Conservation (phyloP, 306 rosid species). For the Macrotyloma uniflorum region DNA sequence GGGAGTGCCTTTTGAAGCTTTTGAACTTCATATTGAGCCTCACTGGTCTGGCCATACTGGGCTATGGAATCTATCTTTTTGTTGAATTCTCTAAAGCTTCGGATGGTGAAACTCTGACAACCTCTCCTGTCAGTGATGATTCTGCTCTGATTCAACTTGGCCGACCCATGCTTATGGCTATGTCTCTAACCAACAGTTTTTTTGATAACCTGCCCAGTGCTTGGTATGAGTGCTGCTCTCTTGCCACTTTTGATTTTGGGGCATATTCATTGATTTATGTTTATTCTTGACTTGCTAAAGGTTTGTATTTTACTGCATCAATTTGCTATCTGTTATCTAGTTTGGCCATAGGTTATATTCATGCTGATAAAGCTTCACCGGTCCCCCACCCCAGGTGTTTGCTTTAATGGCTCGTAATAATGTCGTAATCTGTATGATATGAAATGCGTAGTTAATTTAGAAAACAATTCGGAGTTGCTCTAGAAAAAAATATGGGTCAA, state of each 20-base stretch:
- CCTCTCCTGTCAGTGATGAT: conserved; percentile 49
- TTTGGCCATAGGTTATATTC: background rate
- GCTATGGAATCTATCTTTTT: conserved; percentile 88
- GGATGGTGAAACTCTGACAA: conserved; percentile 30
- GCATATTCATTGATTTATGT: no score
- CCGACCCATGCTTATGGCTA: conserved; percentile 78
- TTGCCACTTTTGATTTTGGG: background rate
- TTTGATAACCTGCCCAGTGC: conserved; percentile 63
- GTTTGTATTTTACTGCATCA: background rate
- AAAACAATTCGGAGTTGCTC: background rate
- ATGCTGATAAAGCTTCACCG: background rate
- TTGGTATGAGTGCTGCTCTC: conserved; percentile 67
- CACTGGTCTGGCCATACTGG: conserved; percentile 85
- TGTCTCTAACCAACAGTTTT: conserved; percentile 55
- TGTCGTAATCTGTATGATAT: background rate
- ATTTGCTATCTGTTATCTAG: background rate
- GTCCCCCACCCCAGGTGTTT: background rate
- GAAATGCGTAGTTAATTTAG: background rate
- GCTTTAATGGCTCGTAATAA: conserved; percentile 6
- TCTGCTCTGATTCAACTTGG: conserved; percentile 63
- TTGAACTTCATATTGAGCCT: conserved; percentile 78
- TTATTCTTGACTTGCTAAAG: background rate
- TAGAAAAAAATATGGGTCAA: background rate
- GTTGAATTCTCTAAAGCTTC: conserved; percentile 56
- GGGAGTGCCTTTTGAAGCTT: conserved; percentile 87